phyloP scores from a whole-genome alignment of 2,329 filamentous ascomycete species.

The Pestalotiopsis sp. region DNA sequence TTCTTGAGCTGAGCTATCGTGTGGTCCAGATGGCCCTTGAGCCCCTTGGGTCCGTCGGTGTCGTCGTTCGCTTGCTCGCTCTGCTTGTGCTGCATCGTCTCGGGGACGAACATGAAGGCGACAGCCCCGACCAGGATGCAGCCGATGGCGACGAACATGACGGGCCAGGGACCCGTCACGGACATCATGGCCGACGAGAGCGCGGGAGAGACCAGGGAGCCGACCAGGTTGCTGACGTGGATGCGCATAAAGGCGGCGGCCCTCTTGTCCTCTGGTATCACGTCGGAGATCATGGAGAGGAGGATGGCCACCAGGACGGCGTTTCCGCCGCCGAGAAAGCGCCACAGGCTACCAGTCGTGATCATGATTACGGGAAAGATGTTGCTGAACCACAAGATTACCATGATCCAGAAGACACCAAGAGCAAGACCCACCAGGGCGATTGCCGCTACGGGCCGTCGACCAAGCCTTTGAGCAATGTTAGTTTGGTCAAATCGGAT shows the following conservation, averaged over 20 bases:
- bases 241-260: constrained; percentile 38
- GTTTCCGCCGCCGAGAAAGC: constrained; percentile 38
- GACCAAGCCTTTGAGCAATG: constrained; percentile 32
- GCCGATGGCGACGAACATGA: constrained; percentile 2
- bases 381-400: constrained; percentile 35
- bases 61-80: background rate
- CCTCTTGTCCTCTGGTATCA: constrained; percentile 39
- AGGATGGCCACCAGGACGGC: constrained; percentile 33
- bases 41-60: background rate
- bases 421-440: constrained; percentile 33
- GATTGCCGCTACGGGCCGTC: constrained; percentile 36
- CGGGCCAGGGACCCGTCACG: constrained; percentile 31
- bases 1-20: constrained; percentile 13
- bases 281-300: constrained; percentile 38
- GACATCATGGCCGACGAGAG: constrained; percentile 39
- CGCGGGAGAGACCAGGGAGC: constrained; percentile 38
- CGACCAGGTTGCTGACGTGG: constrained; percentile 31
- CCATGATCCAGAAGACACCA: constrained; percentile 28
- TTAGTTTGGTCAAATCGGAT: background rate
- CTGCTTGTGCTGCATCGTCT: constrained; percentile 16
- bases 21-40: background rate
- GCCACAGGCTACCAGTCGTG: constrained; percentile 34
- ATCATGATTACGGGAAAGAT: constrained; percentile 34
- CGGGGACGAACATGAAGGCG: constrained; percentile 18
- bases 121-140: background rate